Base-by-base conservation (phyloP, 2,329 filamentous ascomycete genomes). In the Gnomoniopsis sp. region DNA sequence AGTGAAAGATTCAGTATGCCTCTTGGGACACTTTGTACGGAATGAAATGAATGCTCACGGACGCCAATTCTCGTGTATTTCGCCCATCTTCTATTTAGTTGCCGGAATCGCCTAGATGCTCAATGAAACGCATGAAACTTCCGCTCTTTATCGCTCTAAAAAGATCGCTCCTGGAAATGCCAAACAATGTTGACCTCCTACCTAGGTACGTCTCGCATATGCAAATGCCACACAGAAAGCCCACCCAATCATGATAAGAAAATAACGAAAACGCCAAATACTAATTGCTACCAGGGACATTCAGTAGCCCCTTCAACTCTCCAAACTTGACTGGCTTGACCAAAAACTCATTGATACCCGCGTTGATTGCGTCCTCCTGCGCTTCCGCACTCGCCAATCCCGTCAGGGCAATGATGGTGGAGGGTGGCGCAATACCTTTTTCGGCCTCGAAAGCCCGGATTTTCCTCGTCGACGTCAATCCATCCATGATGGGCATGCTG, bases 401-500 rank as follows among this genome's bases (percentile, higher is more conserved):
- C 1, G 81, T 83, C 23, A 84, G 65, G 0, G 81, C 81, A 49
- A 84, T 78, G 30, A 84, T 75, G 0, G 74, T 77, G 0, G 77
- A 75, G 0, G 74, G 74, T 2, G 69, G 63, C 2, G 23, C 47
- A 26, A 78, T 62, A 1, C 67, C 69, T 12, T 74, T 68, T 4
- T 78, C 73, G 3, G 71, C 69, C 64, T 84, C 81, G 19, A 79
- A 72, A 2, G 74, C 72, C 3, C 81, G 74, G 21, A 84, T 83
- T 55, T 71, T 72, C 11, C 73, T 71, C 10, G 80, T 83, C 0
- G 78, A 74, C 21, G 77, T 76, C 15, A 81, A 70, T 0, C 79
- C 79, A 62, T 84, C 76, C 63, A 85, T 77, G 4, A 83, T 71
- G 0, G 82, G 82, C 82, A 85, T 85, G 67, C 74, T 78, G 7